Percentiles rank a stretch among this genome's conserved stretches.
phyloP scores from a whole-genome alignment of 768 basidiomycete genomes.

The Leccinellum luteum region DNA sequence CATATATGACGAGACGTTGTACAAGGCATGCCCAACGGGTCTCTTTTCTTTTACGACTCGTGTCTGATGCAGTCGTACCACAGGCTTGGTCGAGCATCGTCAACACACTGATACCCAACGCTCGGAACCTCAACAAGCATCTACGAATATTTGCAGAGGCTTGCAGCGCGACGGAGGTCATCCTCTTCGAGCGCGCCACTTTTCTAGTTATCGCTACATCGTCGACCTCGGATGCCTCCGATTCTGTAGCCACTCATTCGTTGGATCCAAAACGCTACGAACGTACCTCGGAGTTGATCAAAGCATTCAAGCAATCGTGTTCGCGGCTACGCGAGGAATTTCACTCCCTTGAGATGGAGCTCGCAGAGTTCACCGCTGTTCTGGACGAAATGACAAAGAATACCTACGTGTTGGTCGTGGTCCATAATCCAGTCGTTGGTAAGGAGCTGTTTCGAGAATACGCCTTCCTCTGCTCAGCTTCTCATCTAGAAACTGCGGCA shows the following conservation, averaged over 20 bases:
- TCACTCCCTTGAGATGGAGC: slow-evolving; percentile 81
- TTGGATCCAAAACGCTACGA: slow-evolving; percentile 76
- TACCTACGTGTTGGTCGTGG: slow-evolving; percentile 88
- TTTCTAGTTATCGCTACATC: slow-evolving; percentile 96
- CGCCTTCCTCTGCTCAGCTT: neutral
- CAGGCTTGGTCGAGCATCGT: slow-evolving; percentile 99
- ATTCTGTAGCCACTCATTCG: slow-evolving; percentile 38
- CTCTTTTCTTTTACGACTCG: slow-evolving; percentile 2
- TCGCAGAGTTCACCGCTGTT: slow-evolving; percentile 82
- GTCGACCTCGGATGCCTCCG: slow-evolving; percentile 39
- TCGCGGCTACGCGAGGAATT: slow-evolving; percentile 84
- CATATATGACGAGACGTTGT: slow-evolving; percentile 96
- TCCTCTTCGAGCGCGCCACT: slow-evolving; percentile 95
- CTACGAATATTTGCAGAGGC: slow-evolving; percentile 83
- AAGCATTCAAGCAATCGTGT: slow-evolving; percentile 92
- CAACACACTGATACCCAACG: slow-evolving; percentile 94
- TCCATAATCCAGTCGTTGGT: slow-evolving; percentile 89
- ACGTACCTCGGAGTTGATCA: slow-evolving; percentile 89
- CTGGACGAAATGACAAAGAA: slow-evolving; percentile 92
- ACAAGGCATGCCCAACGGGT: slow-evolving; percentile 57
- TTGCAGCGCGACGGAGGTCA: slow-evolving; percentile 89
- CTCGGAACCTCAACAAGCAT: slow-evolving; percentile 82
- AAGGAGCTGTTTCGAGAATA: slow-evolving; percentile 17
- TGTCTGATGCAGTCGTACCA: slow-evolving; percentile 5
- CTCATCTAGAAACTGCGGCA: slow-evolving; percentile 73